phyloP scores from a whole-genome alignment of 441 rosid species.

The Erodium texanum region DNA sequence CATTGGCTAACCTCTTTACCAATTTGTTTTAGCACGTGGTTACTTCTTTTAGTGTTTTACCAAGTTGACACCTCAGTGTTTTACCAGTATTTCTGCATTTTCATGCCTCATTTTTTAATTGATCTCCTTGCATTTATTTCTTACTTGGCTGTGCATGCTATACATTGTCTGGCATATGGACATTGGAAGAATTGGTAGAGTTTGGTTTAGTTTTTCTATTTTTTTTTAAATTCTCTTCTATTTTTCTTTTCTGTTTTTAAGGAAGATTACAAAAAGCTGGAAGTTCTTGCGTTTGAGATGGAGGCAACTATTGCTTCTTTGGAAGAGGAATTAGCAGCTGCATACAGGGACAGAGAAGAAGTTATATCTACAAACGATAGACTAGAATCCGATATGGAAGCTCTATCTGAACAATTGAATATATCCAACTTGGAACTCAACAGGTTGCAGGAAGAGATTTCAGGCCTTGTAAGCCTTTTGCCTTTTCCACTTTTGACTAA shows the following conservation, averaged over 20 bases:
- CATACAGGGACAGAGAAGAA: constrained; percentile 49
- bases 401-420: constrained; percentile 36
- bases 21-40: not conserved
- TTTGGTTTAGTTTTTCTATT: constrained; percentile 6
- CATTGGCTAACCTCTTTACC: not conserved
- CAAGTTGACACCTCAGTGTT: too few relatives aligned
- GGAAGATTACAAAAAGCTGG: constrained; percentile 72
- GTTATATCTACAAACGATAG: constrained; percentile 36
- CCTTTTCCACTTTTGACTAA: constrained; percentile 7
- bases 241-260: constrained; percentile 27
- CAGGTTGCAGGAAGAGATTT: constrained; percentile 44
- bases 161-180: not conserved
- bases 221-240: not conserved
- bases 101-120: not conserved
- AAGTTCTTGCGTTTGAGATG: constrained; percentile 89
- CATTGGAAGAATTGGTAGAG: not conserved
- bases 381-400: constrained; percentile 49
- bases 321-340: constrained; percentile 59
- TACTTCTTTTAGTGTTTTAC: not conserved
- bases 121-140: not conserved
- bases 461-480: constrained; percentile 42
- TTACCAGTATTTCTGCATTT: not conserved
- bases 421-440: constrained; percentile 42
- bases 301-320: constrained; percentile 76
- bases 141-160: constrained; percentile 5